phyloP scores from a whole-genome alignment of 2,329 filamentous ascomycete species.

The Lithohypha guttulata region DNA sequence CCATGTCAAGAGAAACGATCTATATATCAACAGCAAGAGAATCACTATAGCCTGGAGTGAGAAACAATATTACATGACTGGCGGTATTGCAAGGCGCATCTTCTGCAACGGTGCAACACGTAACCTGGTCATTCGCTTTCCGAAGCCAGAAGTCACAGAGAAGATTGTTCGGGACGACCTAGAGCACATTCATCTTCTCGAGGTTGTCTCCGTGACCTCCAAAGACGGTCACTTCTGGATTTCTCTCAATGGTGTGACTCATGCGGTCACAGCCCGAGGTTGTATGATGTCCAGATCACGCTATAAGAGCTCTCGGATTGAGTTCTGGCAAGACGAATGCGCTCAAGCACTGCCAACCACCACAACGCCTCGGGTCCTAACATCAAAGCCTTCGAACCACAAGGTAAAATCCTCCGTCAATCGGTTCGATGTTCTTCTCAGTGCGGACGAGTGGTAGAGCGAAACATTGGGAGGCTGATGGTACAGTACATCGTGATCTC shows the following conservation, averaged over 20 bases:
- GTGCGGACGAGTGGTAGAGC: constrained; percentile 7
- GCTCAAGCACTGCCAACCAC: constrained; percentile 38
- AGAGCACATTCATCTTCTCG: constrained; percentile 71
- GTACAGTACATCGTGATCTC: background rate
- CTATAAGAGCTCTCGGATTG: constrained; percentile 61
- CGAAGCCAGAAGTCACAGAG: constrained; percentile 49
- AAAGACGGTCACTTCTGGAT: constrained; percentile 52
- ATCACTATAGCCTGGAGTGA: constrained; percentile 61
- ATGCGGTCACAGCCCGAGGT: constrained; percentile 62
- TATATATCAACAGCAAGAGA: constrained; percentile 59
- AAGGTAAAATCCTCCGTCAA: constrained; percentile 35
- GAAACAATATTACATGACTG: constrained; percentile 55
- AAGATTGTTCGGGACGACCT: constrained; percentile 58
- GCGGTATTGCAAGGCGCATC: constrained; percentile 55
- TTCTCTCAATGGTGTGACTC: constrained; percentile 65
- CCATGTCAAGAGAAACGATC: constrained; percentile 51
- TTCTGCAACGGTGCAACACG: constrained; percentile 52
- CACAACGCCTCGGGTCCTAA: constrained; percentile 21
- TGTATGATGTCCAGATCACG: constrained; percentile 61
- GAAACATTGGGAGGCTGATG: background rate
- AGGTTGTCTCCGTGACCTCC: constrained; percentile 57
- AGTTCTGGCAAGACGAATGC: constrained; percentile 65
- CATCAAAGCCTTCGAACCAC: background rate
- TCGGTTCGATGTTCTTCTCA: constrained; percentile 50
- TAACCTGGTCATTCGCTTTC: constrained; percentile 59